Percentiles rank a stretch among this genome's conserved stretches.
These are phyloP conservation scores for Hyparrhenia diplandra DNA, from an alignment of 176 grass and related monocot species.

Conservation along the genomic window DNA sequence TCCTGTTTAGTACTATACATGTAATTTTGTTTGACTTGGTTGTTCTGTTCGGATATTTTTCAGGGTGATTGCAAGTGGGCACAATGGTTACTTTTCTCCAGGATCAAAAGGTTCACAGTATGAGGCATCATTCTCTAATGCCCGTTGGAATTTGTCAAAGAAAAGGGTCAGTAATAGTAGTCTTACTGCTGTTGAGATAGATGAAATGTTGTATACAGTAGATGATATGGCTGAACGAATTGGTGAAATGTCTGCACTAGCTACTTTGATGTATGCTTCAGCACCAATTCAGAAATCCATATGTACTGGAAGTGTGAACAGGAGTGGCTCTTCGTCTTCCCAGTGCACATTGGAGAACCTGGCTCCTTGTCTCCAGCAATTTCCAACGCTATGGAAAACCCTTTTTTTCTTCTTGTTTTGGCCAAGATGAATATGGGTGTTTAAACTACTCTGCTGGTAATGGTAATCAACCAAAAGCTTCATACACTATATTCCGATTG, in stretches of 20 bases:
- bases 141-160: conserved; percentile 70
- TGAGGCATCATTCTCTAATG: conserved; percentile 85
- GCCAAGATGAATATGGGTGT: conserved; percentile 58
- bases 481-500: conserved; percentile 29
- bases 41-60: conserved; percentile 22
- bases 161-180: conserved; percentile 40
- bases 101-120: conserved; percentile 70
- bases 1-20: conserved; percentile 7
- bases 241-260: conserved; percentile 80
- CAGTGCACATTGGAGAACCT: conserved; percentile 85
- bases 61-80: conserved; percentile 93
- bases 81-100: conserved; percentile 93
- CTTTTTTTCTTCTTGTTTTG: conserved; percentile 76
- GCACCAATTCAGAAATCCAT: conserved; percentile 73
- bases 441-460: conserved; percentile 48
- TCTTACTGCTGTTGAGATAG: conserved; percentile 56
- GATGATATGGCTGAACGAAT: conserved; percentile 84
- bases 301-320: conserved; percentile 79
- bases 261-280: conserved; percentile 95
- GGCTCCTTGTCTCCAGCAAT: conserved; percentile 58
- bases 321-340: conserved; percentile 53
- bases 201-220: conserved; percentile 73
- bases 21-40: not conserved
- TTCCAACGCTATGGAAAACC: conserved; percentile 70
- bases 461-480: conserved; percentile 41